Base-by-base conservation (phyloP, 106 monocot species). In the Dendrobium catenatum region DNA sequence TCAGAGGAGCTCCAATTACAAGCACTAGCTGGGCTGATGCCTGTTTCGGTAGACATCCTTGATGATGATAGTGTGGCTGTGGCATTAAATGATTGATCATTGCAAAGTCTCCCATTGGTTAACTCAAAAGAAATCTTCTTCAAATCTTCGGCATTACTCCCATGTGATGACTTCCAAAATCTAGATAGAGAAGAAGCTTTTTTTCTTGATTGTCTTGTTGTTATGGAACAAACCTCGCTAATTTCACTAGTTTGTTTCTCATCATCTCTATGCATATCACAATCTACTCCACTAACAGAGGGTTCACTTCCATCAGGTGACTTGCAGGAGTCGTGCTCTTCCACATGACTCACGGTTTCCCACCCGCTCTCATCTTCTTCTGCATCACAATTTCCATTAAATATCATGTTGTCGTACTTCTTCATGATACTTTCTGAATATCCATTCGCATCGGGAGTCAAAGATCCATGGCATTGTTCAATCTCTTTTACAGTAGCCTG, bases 361-460 rank as follows among this genome's bases (percentile, higher is more conserved):
- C 95, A 99, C 8, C 91, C 91, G 58, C 95, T 93, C 73, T 90
- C 94, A 79, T 89, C 94, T 79, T 93, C 95, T n/a, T 93, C 95
- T 27, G 59, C 51, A 76, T 91, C 91, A 43, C 75, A 85, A 83
- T 93, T 80, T 75, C 73, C 61, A 29, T 72, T 77, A 41, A 79
- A 67, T 6, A 44, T 64, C 77, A 83, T 84, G 72, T 81, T 88
- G 37, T 79, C 68, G 48, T 80, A 77, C 66, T 41, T 75, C 48
- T 81, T 85, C 41, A 46, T 56, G 17, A 77, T 61, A 43, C 79
- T 86, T 19, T 85, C 87, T 40, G 73, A 40, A 56, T n/a, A 74
- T 16, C 76, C 81, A 64, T 81, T 81, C 16, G 26, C 26, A 48
- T 9, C 31, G 41, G 73, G 73, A 22, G 40, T 81, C 41, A 55